Evolutionary conservation across 140 eudicot species (phyloP).

Genomic region (Oenanthe javanica): DNA sequence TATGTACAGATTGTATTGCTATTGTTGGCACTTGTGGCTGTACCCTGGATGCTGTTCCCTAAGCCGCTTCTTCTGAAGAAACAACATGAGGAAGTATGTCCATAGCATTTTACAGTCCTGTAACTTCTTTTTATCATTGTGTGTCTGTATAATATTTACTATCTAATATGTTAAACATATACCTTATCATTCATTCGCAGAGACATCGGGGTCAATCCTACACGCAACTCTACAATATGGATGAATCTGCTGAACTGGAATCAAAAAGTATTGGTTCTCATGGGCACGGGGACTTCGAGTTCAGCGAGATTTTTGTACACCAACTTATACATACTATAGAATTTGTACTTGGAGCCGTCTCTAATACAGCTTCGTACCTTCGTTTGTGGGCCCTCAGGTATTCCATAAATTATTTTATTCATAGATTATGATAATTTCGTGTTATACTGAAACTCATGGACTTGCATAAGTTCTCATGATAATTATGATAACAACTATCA

Average conservation of each 20-base stretch:
- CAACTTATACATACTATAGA: slow-evolving; percentile 88
- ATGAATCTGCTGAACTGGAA: slow-evolving; percentile 46
- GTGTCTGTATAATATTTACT: background rate
- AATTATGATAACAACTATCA: background rate
- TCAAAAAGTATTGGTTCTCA: slow-evolving; percentile 25
- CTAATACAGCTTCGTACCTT: slow-evolving; percentile 87
- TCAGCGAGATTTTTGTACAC: slow-evolving; percentile 79
- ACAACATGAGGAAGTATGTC: slow-evolving; percentile 72
- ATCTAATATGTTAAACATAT: slow-evolving; percentile 4
- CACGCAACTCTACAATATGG: slow-evolving; percentile 40
- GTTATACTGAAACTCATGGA: background rate
- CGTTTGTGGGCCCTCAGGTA: slow-evolving; percentile 92
- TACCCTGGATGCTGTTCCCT: slow-evolving; percentile 92
- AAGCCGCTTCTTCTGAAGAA: slow-evolving; percentile 78
- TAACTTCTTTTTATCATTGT: background rate
- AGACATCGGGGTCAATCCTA: slow-evolving; percentile 69
- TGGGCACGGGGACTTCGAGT: slow-evolving; percentile 64
- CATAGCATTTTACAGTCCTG: slow-evolving; percentile 4
- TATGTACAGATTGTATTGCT: slow-evolving; percentile 45
- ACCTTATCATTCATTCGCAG: slow-evolving; percentile 30
- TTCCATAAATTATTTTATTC: background rate
- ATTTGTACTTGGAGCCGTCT: slow-evolving; percentile 89
- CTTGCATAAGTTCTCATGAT: background rate
- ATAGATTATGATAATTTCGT: background rate
- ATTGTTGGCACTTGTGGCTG: slow-evolving; percentile 63